Percentiles rank a stretch among this genome's conserved stretches.
phyloP scores from a whole-genome alignment of 345 rosid genomes.

The Lepidium sativum region DNA sequence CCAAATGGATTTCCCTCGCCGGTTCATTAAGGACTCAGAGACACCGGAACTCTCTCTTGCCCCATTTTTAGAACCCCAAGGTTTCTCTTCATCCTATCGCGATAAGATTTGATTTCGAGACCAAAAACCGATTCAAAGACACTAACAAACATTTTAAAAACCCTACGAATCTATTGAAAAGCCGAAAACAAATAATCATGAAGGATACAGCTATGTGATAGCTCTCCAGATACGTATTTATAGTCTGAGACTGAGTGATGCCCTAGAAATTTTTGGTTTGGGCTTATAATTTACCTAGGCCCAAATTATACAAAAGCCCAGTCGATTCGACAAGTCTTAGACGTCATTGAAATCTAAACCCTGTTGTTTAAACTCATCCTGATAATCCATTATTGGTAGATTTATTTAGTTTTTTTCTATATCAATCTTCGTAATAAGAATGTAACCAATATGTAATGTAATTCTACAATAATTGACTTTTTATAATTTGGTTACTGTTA shows the following conservation, averaged over 20 bases:
- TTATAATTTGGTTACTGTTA: no score
- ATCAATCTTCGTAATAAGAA: no score
- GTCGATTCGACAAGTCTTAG: background rate
- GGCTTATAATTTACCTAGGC: background rate
- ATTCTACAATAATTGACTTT: no score
- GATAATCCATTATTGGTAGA: no score
- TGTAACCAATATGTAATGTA: no score
- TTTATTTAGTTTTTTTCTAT: no score
- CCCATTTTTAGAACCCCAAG: slow-evolving; percentile 9
- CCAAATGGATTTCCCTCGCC: slow-evolving; percentile 22
- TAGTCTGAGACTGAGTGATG: background rate
- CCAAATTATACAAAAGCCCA: background rate
- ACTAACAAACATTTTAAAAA: no score
- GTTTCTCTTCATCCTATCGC: background rate
- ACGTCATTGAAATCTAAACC: background rate
- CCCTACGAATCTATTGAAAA: background rate
- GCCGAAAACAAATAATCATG: background rate
- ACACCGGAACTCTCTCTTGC: slow-evolving; percentile 32
- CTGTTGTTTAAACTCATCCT: no score
- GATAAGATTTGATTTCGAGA: background rate
- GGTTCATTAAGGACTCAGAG: slow-evolving; percentile 25
- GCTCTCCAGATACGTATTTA: background rate
- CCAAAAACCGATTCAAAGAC: background rate
- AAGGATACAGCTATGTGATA: background rate
- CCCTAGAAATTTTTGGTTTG: background rate